Conservation (phyloP, 345 rosid species). For the Abelmoschus esculentus region DNA sequence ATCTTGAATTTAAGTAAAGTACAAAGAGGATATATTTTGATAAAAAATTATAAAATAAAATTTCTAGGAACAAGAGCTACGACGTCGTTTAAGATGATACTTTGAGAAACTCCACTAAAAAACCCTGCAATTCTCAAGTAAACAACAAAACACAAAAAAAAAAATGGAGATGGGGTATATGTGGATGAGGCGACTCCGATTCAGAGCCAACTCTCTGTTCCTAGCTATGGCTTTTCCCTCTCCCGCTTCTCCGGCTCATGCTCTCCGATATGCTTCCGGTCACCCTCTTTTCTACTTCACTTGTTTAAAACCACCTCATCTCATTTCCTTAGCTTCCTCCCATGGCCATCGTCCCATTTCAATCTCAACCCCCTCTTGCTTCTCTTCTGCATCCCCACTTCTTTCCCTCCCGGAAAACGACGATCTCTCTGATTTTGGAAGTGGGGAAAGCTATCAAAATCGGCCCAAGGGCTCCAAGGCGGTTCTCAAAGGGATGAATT, state of each 20-base stretch:
- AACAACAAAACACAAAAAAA: not conserved
- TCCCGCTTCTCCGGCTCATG: not conserved
- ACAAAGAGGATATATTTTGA: too few species aligned
- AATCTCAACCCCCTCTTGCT: constrained; percentile 18
- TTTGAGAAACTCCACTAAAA: not conserved
- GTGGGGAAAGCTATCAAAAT: constrained; percentile 9
- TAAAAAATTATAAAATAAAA: too few species aligned
- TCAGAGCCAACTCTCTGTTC: constrained; percentile 12
- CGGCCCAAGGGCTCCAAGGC: constrained; percentile 30
- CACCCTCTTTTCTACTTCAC: constrained; percentile 7
- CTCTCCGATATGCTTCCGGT: not conserved
- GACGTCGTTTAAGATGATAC: too few species aligned
- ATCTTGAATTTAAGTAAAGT: too few species aligned
- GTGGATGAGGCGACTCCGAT: constrained; percentile 37
- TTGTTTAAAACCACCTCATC: not conserved
- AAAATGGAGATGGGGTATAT: constrained; percentile 36
- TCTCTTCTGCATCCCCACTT: constrained; percentile 11
- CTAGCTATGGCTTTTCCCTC: constrained; percentile 10
- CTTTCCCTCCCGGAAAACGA: constrained; percentile 4
- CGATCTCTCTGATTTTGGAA: constrained; percentile 11
- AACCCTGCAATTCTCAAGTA: not conserved
- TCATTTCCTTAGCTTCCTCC: constrained; percentile 17
- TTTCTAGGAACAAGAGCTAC: too few species aligned
- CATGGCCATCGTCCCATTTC: constrained; percentile 16
- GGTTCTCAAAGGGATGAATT: constrained; percentile 71